phyloP scores from a whole-genome alignment of 345 rosid species.

The Acer yangbiense region DNA sequence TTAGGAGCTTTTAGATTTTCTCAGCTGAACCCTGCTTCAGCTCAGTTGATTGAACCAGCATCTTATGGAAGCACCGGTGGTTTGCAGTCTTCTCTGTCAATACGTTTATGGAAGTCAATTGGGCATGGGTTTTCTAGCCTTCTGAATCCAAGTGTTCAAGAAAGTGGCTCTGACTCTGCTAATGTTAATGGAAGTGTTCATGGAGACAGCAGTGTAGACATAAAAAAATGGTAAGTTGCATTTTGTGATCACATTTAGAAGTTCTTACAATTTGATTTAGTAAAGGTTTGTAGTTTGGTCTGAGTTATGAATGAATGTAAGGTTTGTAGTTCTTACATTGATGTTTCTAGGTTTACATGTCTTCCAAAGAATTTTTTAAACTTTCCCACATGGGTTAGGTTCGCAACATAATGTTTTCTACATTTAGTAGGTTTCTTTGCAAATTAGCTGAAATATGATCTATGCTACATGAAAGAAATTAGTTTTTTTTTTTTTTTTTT shows the following conservation, averaged over 20 bases:
- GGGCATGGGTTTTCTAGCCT: constrained; percentile 79
- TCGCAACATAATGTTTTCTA: not conserved
- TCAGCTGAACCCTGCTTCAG: constrained; percentile 68
- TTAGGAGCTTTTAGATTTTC: constrained; percentile 88
- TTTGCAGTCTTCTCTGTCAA: constrained; percentile 49
- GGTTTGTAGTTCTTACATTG: too few relatives aligned
- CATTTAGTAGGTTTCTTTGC: not conserved
- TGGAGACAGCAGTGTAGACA: constrained; percentile 34
- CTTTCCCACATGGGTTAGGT: not conserved
- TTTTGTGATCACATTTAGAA: not conserved
- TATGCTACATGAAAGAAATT: not conserved
- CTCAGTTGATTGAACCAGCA: constrained; percentile 41
- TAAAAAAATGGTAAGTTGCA: constrained; percentile 48
- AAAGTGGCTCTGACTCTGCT: constrained; percentile 31
- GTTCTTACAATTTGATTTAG: not conserved
- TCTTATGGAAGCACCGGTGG: constrained; percentile 21
- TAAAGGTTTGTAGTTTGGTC: not conserved
- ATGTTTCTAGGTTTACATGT: too few relatives aligned
- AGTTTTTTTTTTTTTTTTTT: too few relatives aligned
- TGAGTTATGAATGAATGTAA: not conserved
- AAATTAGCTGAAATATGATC: not conserved
- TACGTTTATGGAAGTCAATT: constrained; percentile 80
- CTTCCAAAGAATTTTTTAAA: not conserved
- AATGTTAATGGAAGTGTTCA: constrained; percentile 37
- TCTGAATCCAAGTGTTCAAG: constrained; percentile 60